phyloP scores from a whole-genome alignment of 1,284 basidiomycete genomes.

The Ustilago crameri region DNA sequence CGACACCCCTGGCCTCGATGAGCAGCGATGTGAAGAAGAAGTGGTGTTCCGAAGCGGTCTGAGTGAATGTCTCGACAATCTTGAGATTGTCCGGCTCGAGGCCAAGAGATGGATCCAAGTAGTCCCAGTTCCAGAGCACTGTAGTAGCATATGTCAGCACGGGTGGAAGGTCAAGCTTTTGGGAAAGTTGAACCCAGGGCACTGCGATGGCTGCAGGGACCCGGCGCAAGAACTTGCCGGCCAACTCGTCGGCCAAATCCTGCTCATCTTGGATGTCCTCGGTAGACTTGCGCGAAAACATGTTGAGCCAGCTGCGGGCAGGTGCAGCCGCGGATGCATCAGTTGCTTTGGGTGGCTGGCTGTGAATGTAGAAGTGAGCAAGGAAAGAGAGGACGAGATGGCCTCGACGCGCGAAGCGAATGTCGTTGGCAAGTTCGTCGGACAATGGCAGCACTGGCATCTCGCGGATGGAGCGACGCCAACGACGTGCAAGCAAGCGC shows the following conservation, averaged over 20 bases:
- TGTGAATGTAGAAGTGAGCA: constrained; percentile 88
- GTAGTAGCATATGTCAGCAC: constrained; percentile 92
- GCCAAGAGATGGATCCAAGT: constrained; percentile 61
- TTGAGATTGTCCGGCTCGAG: constrained; percentile 56
- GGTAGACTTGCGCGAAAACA: constrained; percentile 32
- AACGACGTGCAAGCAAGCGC: constrained; percentile 67
- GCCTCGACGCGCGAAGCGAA: constrained; percentile 73
- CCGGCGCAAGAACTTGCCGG: constrained; percentile 67
- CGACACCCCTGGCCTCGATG: constrained; percentile 90
- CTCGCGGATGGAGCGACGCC: constrained; percentile 75
- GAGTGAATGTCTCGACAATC: constrained; percentile 80
- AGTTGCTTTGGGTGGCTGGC: constrained; percentile 69
- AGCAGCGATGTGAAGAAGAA: constrained; percentile 89
- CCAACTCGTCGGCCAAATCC: constrained; percentile 41
- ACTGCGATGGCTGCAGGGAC: constrained; percentile 81
- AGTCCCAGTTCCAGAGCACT: constrained; percentile 89
- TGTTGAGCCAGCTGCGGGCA: constrained; percentile 31
- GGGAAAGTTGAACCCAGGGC: constrained; percentile 77
- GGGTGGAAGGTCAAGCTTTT: constrained; percentile 84
- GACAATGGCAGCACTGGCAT: constrained; percentile 55
- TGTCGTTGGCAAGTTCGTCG: constrained; percentile 49
- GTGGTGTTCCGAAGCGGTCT: constrained; percentile 83
- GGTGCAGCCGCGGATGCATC: constrained; percentile 5
- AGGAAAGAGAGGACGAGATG: constrained; percentile 87
- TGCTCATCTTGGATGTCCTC: constrained; percentile 39